These are phyloP conservation scores for Colletotrichum noveboracense DNA, from an alignment of 2,329 filamentous ascomycete species.

Conservation along the genomic window DNA sequence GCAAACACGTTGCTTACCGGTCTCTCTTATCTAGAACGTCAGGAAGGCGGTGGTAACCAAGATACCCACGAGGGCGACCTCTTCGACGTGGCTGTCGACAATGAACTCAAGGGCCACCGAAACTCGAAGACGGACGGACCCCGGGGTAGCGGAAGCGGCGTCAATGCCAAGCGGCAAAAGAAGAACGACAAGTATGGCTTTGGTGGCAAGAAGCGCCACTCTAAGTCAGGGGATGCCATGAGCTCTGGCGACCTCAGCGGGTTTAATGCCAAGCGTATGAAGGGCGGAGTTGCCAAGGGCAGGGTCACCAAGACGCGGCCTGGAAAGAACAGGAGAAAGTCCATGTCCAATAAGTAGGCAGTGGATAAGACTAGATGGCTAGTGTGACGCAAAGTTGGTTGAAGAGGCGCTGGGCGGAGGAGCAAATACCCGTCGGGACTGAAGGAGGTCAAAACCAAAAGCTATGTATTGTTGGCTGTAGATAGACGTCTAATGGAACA, in stretches of 20 bases:
- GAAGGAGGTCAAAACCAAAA: neutral
- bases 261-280: conserved; percentile 89
- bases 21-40: conserved; percentile 68
- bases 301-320: conserved; percentile 43
- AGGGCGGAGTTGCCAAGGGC: conserved; percentile 50
- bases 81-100: conserved; percentile 88
- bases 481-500: neutral
- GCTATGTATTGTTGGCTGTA: neutral
- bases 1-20: neutral
- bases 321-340: conserved; percentile 59
- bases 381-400: neutral
- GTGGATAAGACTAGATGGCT: neutral
- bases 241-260: conserved; percentile 81
- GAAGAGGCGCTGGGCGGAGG: neutral
- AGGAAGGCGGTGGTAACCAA: conserved; percentile 67
- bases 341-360: conserved; percentile 33
- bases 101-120: conserved; percentile 60
- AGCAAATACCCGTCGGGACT: conserved; percentile 4
- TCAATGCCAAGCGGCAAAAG: conserved; percentile 81
- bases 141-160: conserved; percentile 39
- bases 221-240: conserved; percentile 87
- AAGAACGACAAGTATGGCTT: conserved; percentile 95
- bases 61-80: conserved; percentile 82
- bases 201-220: conserved; percentile 91
- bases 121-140: conserved; percentile 42